Evolutionary conservation across 331 rosid genomes (phyloP).

Genomic region (Cydonia oblonga): DNA sequence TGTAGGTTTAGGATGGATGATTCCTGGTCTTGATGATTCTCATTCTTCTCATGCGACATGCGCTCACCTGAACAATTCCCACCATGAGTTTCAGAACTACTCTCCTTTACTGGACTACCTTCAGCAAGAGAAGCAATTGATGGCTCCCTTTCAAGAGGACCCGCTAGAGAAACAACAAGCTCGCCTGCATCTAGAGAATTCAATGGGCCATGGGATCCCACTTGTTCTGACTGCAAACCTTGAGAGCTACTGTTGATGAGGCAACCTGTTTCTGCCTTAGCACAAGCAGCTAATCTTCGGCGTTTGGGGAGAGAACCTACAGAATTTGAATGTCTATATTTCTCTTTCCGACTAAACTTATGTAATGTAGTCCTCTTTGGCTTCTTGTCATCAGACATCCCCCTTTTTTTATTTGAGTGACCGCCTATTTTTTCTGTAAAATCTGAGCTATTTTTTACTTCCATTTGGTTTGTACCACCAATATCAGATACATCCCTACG

Average conservation of each 20-base stretch:
- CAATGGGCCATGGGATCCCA: constrained; percentile 4
- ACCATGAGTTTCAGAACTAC: constrained; percentile 1
- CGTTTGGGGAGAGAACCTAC: constrained; percentile 37
- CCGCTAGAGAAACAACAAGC: constrained; percentile 16
- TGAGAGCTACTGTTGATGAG: constrained; percentile 20
- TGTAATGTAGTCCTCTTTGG: constrained; percentile 23
- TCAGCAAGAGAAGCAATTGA: constrained; percentile 20
- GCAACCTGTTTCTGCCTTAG: constrained; percentile 33
- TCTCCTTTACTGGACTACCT: constrained; percentile 18
- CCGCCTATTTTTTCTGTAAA: constrained; percentile 22
- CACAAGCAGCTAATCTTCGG: constrained; percentile 48
- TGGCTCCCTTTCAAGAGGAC: constrained; percentile 19
- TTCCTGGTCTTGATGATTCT: constrained; percentile 25
- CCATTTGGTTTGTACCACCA: constrained; percentile 17
- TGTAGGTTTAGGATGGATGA: constrained; percentile 14
- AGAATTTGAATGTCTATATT: constrained; percentile 34
- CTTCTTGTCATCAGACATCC: constrained; percentile 22
- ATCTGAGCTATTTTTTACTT: constrained; percentile 6
- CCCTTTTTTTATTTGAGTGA: constrained; percentile 14
- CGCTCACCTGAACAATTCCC: constrained; percentile 11
- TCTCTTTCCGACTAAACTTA: constrained; percentile 30
- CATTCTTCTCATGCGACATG: constrained; percentile 19
- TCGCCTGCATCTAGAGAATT: constrained; percentile 22
- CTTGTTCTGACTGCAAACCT: constrained; percentile 23
- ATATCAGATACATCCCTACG: background rate